Evolutionary conservation across 2,329 filamentous ascomycete genomes (phyloP).

Genomic region (Exophiala sideris): DNA sequence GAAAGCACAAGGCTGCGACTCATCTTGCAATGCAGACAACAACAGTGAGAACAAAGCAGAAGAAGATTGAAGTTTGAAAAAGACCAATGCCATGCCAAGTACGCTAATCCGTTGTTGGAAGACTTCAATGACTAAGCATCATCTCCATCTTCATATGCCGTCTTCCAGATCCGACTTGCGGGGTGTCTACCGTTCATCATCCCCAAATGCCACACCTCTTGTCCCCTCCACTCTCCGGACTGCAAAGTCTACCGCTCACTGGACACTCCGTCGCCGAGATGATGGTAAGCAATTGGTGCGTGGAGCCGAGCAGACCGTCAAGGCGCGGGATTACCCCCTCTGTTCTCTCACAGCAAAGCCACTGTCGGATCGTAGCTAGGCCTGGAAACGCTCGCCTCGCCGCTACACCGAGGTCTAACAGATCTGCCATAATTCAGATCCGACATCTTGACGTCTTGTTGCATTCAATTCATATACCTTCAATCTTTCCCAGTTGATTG

Average conservation of each 20-base stretch:
- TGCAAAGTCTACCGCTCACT: background rate
- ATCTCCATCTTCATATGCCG: slow-evolving; percentile 7
- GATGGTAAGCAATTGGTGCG: too few species aligned
- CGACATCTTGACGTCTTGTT: slow-evolving; percentile 1
- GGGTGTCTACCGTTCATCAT: slow-evolving; percentile 8
- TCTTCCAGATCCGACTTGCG: slow-evolving; percentile 11
- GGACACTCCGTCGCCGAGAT: background rate
- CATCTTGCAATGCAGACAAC: background rate
- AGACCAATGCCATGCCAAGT: slow-evolving; percentile 5
- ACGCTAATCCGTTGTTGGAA: background rate
- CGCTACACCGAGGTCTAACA: background rate
- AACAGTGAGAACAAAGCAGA: background rate
- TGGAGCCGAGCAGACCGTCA: too few species aligned
- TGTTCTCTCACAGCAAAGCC: slow-evolving; percentile 6
- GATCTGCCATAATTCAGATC: slow-evolving; percentile 17
- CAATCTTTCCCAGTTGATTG: background rate
- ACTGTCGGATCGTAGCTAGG: slow-evolving; percentile 10
- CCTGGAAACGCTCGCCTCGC: background rate
- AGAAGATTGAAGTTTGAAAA: slow-evolving; percentile 8
- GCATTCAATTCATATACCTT: background rate
- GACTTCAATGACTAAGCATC: slow-evolving; percentile 1
- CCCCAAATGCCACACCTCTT: background rate
- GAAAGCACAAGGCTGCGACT: background rate
- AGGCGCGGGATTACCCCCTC: background rate
- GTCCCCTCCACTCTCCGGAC: background rate